Evolutionary conservation across 495 filamentous ascomycete genomes (phyloP), one percentile per base, ranked within the genome.

Genomic region (Penicillium salamii): DNA sequence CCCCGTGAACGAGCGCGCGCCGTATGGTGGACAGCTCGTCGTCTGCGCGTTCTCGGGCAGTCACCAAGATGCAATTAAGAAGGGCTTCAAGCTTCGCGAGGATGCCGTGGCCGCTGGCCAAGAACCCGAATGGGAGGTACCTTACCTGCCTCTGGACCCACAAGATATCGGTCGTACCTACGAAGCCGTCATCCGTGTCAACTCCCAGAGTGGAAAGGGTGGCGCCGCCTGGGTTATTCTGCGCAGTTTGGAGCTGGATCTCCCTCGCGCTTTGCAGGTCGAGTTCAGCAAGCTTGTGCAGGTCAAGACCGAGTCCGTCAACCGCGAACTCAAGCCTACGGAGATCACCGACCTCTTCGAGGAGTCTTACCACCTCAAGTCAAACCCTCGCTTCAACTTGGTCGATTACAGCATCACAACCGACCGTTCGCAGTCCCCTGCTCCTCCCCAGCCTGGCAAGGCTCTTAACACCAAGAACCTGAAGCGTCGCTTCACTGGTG

Each of bases 41-140:
- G 38, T 48, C 23, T 17, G 42, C 6, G 53, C 53, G n/a, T 55
- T 55, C 49, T 52, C 48, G 29, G 53, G 53, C 36, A 90, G 87
- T 21, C 92, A 97, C 66, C 91, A 98, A 72, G 93, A 97, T 59
- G 93, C 93, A 31, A 97, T 98, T 72, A 95, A 95, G 75, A 97
- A 97, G 74, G 92, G 93, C 11, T 97, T 97, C 75, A 78, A 85
- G 54, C 61, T 75, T 19, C 84, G 92, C 37, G 77, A 91, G 62
- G 67, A 77, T 24, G 65, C 72, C 0, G 78, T 76, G 29, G 77
- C 79, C 42, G 72, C 69, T 6, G 73, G 83, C 46, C 81, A 91
- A 18, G 79, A 82, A 23, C 38, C 46, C 46, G 71, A 71, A 20
- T 87, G 84, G 84, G 63, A 78, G 39, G 78, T 98, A 38, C 93